Evolutionary conservation across 345 rosid genomes (phyloP).

Genomic region (Luvunga scandens): DNA sequence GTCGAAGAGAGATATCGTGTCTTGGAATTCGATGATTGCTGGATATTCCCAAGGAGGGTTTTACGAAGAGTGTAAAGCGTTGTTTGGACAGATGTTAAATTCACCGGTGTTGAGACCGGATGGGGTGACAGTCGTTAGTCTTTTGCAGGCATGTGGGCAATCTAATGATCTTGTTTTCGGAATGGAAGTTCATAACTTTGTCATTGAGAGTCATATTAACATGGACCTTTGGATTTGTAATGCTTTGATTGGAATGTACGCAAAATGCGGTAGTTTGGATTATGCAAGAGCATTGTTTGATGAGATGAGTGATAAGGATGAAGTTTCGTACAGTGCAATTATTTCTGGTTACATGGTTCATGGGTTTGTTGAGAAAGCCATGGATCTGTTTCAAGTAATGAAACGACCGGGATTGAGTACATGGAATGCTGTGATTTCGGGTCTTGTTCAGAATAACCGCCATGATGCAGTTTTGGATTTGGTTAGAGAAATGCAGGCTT

Average conservation of each 20-base stretch:
- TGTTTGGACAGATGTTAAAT: constrained; percentile 55
- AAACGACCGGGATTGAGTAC: constrained; percentile 45
- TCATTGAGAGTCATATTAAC: constrained; percentile 40
- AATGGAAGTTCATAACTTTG: constrained; percentile 59
- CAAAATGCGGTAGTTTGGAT: constrained; percentile 79
- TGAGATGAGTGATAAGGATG: constrained; percentile 65
- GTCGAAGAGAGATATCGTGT: constrained; percentile 61
- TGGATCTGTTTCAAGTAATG: constrained; percentile 51
- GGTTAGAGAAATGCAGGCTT: constrained; percentile 56
- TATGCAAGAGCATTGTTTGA: constrained; percentile 68
- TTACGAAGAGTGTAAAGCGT: constrained; percentile 60
- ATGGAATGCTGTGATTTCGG: constrained; percentile 84
- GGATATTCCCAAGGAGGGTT: constrained; percentile 76
- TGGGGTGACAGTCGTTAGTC: constrained; percentile 54
- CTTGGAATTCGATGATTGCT: constrained; percentile 86
- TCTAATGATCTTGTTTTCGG: constrained; percentile 66
- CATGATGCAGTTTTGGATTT: constrained; percentile 44
- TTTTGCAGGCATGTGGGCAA: constrained; percentile 79
- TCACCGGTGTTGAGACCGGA: constrained; percentile 50
- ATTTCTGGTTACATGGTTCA: constrained; percentile 72
- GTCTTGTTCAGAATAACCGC: constrained; percentile 67
- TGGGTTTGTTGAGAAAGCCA: constrained; percentile 61
- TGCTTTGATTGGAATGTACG: constrained; percentile 70
- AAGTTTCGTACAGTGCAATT: constrained; percentile 57
- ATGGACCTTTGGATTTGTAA: constrained; percentile 57